Conservation (phyloP, 805 yeast species). For the Kodamaea fukazawae region DNA sequence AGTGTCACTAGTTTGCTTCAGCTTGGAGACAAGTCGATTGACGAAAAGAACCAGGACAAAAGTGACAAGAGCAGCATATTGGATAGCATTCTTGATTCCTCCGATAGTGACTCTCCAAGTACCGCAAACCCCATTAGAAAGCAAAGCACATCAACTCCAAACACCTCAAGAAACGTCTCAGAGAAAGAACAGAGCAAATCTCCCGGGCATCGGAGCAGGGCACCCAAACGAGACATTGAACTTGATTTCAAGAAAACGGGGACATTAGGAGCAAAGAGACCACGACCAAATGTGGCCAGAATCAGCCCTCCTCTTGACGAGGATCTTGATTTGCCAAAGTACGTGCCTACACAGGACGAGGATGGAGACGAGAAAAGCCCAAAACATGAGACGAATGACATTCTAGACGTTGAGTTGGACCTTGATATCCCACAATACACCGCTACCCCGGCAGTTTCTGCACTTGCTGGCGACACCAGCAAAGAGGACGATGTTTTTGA, state of each 20-base stretch:
- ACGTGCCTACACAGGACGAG: background rate
- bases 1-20: constrained; percentile 47
- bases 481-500: background rate
- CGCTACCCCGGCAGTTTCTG: no score
- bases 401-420: background rate
- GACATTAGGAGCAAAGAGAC: constrained; percentile 18
- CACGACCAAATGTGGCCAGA: constrained; percentile 7
- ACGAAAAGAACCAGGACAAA: constrained; percentile 2
- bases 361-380: background rate
- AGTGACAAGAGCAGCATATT: constrained; percentile 10
- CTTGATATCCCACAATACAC: no score
- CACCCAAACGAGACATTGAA: background rate
- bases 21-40: constrained; percentile 12
- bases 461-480: background rate
- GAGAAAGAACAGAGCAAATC: no score
- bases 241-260: constrained; percentile 2
- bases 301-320: constrained; percentile 9
- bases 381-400: background rate
- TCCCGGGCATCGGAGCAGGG: background rate
- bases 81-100: constrained; percentile 16
- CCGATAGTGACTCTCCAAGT: constrained; percentile 16
- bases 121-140: background rate
- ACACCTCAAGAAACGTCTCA: no score
- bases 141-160: no score
- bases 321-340: constrained; percentile 9